Base-by-base conservation (phyloP, 139 green algal species). In the Chlamydomonas applanata region DNA sequence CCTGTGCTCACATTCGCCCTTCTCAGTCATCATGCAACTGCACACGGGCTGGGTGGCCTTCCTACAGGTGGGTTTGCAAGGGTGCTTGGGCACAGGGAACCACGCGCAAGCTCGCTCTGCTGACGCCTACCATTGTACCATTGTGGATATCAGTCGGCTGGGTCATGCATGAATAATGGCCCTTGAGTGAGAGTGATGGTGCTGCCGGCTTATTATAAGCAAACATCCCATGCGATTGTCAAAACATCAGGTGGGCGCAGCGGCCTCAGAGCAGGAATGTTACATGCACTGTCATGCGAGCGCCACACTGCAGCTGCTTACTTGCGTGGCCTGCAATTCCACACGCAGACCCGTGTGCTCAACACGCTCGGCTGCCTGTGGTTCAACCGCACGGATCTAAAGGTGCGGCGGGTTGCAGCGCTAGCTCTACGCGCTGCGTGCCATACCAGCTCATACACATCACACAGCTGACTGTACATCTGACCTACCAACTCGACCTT, bases 1-100 rank as follows among this genome's bases (percentile, higher is more conserved):
- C 44, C 82, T 99, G 45, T 91, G 89, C 70, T 87, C 92, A 53
- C 91, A 96, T 83, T 91, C 79, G 13, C 87, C 91, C 36, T 98
- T 98, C 83, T 90, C 92, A 1, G 90, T 93, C 64, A 97, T 97
- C 83, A 96, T 97, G 95, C 94, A 97, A 87, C 89, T 97, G 79
- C 91, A 97, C 59, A 62, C 22, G 9, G 69, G 73, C 79, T 1
- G 92, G 92, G 24, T 97, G 91, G 91, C 88, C 82, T n/a, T 76
- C 32, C 62, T 44, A 2, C 57, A 27, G 14, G 29, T 74, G 13
- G n/a, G 53, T 4, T 85, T n/a, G n/a, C n/a, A n/a, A n/a, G n/a
- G n/a, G n/a, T n/a, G n/a, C n/a, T n/a, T n/a, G n/a, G n/a, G n/a
- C n/a, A n/a, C n/a, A n/a, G n/a, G n/a, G n/a, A n/a, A n/a, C n/a